Evolutionary conservation across 2,329 filamentous ascomycete species (phyloP).

Genomic region (Penicillium sp.): DNA sequence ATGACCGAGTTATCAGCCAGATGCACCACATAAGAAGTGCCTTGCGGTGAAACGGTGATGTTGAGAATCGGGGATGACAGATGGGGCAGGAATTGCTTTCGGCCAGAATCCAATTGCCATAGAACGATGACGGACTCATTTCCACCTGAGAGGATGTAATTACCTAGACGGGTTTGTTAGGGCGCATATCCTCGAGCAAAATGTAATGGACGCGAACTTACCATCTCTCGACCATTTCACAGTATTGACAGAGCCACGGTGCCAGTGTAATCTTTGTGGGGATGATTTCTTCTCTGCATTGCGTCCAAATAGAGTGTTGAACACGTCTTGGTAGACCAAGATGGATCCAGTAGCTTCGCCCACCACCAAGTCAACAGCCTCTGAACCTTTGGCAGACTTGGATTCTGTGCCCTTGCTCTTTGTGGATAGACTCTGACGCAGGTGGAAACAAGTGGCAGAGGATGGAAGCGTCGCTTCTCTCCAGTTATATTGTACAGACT

Average conservation of each 20-base stretch:
- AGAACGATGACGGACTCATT: conserved; percentile 84
- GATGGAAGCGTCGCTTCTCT: conserved; percentile 58
- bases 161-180: conserved; percentile 56
- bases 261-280: conserved; percentile 81
- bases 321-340: conserved; percentile 75
- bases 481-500: conserved; percentile 52
- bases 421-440: conserved; percentile 46
- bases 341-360: conserved; percentile 77
- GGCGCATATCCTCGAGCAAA: background rate
- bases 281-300: conserved; percentile 39
- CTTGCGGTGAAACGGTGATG: conserved; percentile 75
- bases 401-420: conserved; percentile 21
- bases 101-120: conserved; percentile 89
- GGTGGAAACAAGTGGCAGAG: conserved; percentile 66
- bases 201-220: conserved; percentile 37
- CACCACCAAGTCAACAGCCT: conserved; percentile 70
- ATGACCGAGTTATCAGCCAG: conserved; percentile 91
- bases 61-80: conserved; percentile 81
- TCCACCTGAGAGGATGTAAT: conserved; percentile 92
- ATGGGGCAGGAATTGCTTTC: conserved; percentile 84
- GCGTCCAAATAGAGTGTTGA: conserved; percentile 39
- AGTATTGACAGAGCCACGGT: conserved; percentile 76
- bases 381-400: conserved; percentile 27
- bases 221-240: conserved; percentile 93
- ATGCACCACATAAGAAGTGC: conserved; percentile 79